Conservation (phyloP, 331 rosid genomes). For the Erythrophleum ivorense region DNA sequence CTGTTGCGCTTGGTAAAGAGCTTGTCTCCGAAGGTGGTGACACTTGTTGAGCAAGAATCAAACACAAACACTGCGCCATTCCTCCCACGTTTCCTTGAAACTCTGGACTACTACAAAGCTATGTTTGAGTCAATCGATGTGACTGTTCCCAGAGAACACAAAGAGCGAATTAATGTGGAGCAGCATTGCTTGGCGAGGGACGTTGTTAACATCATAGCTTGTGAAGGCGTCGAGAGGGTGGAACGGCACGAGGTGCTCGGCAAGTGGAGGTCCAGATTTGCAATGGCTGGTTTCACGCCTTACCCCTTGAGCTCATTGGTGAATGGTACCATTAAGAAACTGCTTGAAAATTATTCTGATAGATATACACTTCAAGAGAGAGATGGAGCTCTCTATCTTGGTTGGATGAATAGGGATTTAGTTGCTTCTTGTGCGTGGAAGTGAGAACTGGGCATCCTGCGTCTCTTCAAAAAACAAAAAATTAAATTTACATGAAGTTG, state of each 20-base stretch:
- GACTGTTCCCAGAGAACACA: slow-evolving; percentile 75
- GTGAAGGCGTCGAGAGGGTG: slow-evolving; percentile 93
- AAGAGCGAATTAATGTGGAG: slow-evolving; percentile 89
- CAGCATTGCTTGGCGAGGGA: slow-evolving; percentile 97
- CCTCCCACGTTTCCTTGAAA: slow-evolving; percentile 77
- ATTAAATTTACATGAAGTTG: too few relatives aligned
- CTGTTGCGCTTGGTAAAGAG: slow-evolving; percentile 82
- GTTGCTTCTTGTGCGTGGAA: slow-evolving; percentile 98
- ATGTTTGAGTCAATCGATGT: slow-evolving; percentile 95
- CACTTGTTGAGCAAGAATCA: slow-evolving; percentile 95
- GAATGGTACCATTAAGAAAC: slow-evolving; percentile 81
- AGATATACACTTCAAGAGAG: slow-evolving; percentile 82
- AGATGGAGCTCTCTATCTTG: slow-evolving; percentile 86
- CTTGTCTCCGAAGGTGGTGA: slow-evolving; percentile 90
- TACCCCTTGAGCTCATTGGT: slow-evolving; percentile 90
- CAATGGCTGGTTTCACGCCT: slow-evolving; percentile 96
- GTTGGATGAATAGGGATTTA: slow-evolving; percentile 96
- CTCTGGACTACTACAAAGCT: slow-evolving; percentile 78
- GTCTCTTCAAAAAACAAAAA: not conserved
- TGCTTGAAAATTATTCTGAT: slow-evolving; percentile 76
- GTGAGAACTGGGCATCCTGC: slow-evolving; percentile 45
- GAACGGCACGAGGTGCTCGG: slow-evolving; percentile 92
- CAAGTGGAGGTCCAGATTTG: slow-evolving; percentile 85
- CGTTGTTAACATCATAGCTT: slow-evolving; percentile 91
- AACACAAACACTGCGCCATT: slow-evolving; percentile 90